These are phyloP conservation scores for Kurtzmaniella natalensis DNA, from an alignment of 1,139 yeast species.

Conservation along the genomic window DNA sequence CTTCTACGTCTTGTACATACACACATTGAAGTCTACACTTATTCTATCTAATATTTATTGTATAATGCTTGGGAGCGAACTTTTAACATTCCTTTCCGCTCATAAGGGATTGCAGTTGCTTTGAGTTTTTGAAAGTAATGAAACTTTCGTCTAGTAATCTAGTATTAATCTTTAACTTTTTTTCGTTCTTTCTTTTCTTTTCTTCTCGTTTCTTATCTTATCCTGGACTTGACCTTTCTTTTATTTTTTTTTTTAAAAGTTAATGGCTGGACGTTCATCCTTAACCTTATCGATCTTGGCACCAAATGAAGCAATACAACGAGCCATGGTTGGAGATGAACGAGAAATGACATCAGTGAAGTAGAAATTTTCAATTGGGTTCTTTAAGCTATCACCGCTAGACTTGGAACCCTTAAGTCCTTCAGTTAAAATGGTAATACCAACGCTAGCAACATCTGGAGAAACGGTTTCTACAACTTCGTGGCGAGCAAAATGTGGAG, in stretches of 20 bases:
- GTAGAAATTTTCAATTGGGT: constrained; percentile 79
- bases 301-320: constrained; percentile 67
- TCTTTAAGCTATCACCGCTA: constrained; percentile 49
- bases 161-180: too few species aligned
- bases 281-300: constrained; percentile 56
- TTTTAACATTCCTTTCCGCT: constrained; percentile 2
- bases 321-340: constrained; percentile 89
- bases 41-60: constrained; percentile 1
- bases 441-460: constrained; percentile 52
- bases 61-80: constrained; percentile 2
- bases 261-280: constrained; percentile 46
- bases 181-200: not conserved
- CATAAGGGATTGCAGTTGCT: too few species aligned
- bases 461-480: constrained; percentile 73
- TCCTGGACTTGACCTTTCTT: not conserved
- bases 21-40: not conserved
- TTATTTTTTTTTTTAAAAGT: constrained; percentile 17
- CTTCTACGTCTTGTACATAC: too few species aligned
- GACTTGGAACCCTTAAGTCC: constrained; percentile 30
- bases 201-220: not conserved
- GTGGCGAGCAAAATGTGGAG: constrained; percentile 77
- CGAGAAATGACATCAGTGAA: constrained; percentile 86
- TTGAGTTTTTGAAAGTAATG: too few species aligned
- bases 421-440: constrained; percentile 45
- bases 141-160: too few species aligned